Conservation (phyloP, 768 basidiomycete species). For the Boletus huronensis region DNA sequence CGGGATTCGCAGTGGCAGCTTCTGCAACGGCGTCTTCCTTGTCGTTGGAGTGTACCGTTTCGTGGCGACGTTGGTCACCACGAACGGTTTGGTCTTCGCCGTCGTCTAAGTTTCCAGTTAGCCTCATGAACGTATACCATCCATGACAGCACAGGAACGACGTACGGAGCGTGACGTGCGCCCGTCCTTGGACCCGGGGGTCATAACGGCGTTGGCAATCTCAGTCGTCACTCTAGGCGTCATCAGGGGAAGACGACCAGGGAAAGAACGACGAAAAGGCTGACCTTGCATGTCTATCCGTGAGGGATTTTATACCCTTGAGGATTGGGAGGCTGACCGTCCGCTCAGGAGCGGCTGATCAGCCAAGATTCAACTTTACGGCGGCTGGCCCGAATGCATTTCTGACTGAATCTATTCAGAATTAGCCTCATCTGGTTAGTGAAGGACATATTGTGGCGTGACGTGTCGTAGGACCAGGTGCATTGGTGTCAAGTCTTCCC, state of each 20-base stretch:
- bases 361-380: background rate
- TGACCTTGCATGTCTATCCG: background rate
- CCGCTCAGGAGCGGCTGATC: background rate
- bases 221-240: background rate
- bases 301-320: background rate
- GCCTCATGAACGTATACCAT: no score
- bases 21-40: background rate
- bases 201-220: background rate
- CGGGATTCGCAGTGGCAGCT: background rate
- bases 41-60: background rate
- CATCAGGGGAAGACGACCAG: background rate
- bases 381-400: background rate
- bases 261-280: background rate
- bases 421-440: background rate
- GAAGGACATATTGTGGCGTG: background rate
- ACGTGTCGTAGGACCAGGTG: no score
- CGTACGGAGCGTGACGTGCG: background rate
- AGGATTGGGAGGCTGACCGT: background rate
- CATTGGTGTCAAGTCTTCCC: no score
- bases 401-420: background rate
- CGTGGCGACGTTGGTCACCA: conserved; percentile 1
- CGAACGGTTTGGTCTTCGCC: conserved; percentile 5
- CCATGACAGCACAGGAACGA: background rate
- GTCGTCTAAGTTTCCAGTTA: background rate
- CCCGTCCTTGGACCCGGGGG: background rate